Evolutionary conservation across 2,329 filamentous ascomycete species (phyloP).

Genomic region (Mariannaea sp.): DNA sequence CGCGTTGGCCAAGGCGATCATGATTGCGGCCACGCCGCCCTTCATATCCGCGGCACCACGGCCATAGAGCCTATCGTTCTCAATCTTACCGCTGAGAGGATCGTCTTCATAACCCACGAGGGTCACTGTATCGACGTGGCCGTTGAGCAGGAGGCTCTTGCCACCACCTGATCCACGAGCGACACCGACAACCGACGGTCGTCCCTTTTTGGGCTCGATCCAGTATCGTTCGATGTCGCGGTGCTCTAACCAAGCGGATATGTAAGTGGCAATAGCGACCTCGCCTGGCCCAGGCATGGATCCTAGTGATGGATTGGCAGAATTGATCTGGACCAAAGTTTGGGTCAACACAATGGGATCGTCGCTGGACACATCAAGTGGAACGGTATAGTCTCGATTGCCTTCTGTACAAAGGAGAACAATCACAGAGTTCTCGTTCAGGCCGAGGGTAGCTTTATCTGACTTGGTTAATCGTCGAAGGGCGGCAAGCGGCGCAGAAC

Average conservation of each 20-base stretch:
- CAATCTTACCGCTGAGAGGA: slow-evolving; percentile 49
- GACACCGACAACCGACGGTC: slow-evolving; percentile 57
- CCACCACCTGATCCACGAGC: slow-evolving; percentile 52
- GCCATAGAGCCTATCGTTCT: slow-evolving; percentile 49
- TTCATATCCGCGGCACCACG: slow-evolving; percentile 59
- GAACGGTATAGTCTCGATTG: slow-evolving; percentile 55
- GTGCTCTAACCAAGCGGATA: slow-evolving; percentile 56
- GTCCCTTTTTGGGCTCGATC: slow-evolving; percentile 51
- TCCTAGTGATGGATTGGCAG: slow-evolving; percentile 52
- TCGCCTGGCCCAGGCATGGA: slow-evolving; percentile 51
- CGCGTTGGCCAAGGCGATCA: slow-evolving; percentile 47
- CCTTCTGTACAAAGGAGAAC: slow-evolving; percentile 69
- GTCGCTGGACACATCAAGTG: slow-evolving; percentile 47
- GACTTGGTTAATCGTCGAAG: slow-evolving; percentile 53
- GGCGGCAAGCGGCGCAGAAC: slow-evolving; percentile 62
- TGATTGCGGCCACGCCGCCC: slow-evolving; percentile 52
- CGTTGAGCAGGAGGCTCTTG: slow-evolving; percentile 57
- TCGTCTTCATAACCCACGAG: slow-evolving; percentile 52
- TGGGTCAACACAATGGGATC: slow-evolving; percentile 51
- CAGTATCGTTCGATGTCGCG: slow-evolving; percentile 56
- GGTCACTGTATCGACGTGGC: slow-evolving; percentile 59
- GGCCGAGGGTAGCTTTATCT: slow-evolving; percentile 42
- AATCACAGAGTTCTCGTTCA: slow-evolving; percentile 58
- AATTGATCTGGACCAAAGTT: slow-evolving; percentile 54
- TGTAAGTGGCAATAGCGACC: slow-evolving; percentile 50